Conservation (phyloP, 805 yeast species). For the Cyberlindnera mycetangii region DNA sequence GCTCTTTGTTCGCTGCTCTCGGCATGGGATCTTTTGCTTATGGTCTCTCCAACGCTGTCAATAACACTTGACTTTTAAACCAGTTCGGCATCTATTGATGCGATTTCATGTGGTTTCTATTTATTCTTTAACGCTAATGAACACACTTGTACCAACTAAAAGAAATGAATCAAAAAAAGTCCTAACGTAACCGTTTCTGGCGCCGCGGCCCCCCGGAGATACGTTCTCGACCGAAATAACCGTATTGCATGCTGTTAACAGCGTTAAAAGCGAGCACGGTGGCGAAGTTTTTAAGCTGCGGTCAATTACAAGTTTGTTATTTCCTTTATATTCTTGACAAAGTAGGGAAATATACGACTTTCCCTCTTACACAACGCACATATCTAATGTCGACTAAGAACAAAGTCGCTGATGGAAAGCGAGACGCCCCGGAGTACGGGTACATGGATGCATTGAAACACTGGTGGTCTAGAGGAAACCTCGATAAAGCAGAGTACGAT, state of each 20-base stretch:
- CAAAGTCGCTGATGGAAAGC: neutral
- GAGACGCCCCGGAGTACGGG: conserved; percentile 7
- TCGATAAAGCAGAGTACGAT: conserved; percentile 40
- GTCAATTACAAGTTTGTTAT: no score
- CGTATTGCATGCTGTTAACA: neutral
- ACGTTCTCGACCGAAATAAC: neutral
- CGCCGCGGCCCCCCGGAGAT: neutral
- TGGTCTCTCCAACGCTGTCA: conserved; percentile 16
- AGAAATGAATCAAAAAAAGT: no score
- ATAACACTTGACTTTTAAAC: neutral
- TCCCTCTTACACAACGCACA: neutral
- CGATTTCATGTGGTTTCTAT: neutral
- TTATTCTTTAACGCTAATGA: neutral
- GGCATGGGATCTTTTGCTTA: conserved; percentile 18
- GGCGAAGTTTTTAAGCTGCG: neutral
- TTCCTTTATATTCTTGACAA: no score
- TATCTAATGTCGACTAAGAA: neutral
- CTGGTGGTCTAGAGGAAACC: conserved; percentile 38
- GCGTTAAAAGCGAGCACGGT: neutral
- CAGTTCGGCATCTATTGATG: no score
- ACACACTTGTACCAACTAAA: neutral
- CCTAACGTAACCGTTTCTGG: no score
- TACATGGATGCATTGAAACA: conserved; percentile 38
- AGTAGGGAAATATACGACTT: no score
- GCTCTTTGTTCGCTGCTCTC: conserved; percentile 16